A percentile compares a stretch with the other conserved stretches of the same genome.
These are phyloP conservation scores for Mortierella sp. DNA, from an alignment of 371 early-diverging fungal species.

Conservation along the genomic window DNA sequence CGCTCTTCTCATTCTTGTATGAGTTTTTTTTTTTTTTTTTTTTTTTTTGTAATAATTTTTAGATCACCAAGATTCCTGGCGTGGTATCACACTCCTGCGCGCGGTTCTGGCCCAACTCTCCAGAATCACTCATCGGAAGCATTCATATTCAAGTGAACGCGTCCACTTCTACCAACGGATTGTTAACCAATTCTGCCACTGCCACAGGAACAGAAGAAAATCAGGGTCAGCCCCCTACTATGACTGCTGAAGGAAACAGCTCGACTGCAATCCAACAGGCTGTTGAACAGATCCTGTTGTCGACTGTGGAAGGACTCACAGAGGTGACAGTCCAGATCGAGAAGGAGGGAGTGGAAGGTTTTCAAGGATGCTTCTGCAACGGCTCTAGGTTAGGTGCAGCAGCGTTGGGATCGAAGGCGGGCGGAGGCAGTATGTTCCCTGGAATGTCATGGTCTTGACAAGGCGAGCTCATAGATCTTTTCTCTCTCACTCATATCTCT, in stretches of 20 bases:
- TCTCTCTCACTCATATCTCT: not conserved
- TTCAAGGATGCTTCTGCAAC: slow-evolving; percentile 44
- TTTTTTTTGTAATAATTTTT: not conserved
- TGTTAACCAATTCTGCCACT: slow-evolving; percentile 46
- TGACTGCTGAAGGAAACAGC: too few relatives aligned
- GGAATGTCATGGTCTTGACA: slow-evolving; percentile 15
- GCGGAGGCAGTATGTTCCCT: too few relatives aligned
- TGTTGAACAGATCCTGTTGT: slow-evolving; percentile 39
- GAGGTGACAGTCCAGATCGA: slow-evolving; percentile 46
- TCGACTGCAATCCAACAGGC: slow-evolving; percentile 30
- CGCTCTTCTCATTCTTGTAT: not conserved
- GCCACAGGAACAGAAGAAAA: slow-evolving; percentile 32
- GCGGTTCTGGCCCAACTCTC: slow-evolving; percentile 73
- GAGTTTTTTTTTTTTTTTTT: not conserved
- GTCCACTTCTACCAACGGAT: slow-evolving; percentile 42
- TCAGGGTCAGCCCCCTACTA: too few relatives aligned
- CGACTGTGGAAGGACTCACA: slow-evolving; percentile 30
- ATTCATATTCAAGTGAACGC: slow-evolving; percentile 60
- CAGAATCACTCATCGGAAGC: slow-evolving; percentile 67
- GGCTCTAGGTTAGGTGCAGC: slow-evolving; percentile 25
- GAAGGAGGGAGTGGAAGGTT: slow-evolving; percentile 38
- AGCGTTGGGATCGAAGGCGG: too few relatives aligned
- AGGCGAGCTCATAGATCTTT: not conserved
- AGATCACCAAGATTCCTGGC: slow-evolving; percentile 57
- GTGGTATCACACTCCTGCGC: slow-evolving; percentile 58